Base-by-base conservation (phyloP, 1,139 yeast species). In the Saccharomyces hybrid region DNA sequence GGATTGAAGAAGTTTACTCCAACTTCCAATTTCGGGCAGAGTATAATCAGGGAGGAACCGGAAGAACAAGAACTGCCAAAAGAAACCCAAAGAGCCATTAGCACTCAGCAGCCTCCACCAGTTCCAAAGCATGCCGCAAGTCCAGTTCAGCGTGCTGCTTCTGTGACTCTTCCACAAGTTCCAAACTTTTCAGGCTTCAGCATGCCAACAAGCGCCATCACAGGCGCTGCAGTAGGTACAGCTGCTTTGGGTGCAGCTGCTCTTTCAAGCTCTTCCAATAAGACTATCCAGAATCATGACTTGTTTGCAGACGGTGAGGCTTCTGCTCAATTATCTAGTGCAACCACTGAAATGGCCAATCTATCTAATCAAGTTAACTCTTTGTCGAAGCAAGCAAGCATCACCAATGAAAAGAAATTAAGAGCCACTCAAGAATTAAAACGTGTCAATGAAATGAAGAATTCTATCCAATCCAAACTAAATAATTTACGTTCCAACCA, bases 271-370 rank as follows among this genome's bases (percentile, higher is more conserved):
- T 53, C 52, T 49, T 56, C 53, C 7, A 21, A 53, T 9, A 16
- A 19, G 9, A 44, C 51, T 19, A 50, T 51, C 59, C 57, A 51
- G 12, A 79, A 79, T 59, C 73, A 72, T 52, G 88, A 83, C 58
- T 69, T 82, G 50, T 73, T 81, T 53, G 83, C 85, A 0, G 86
- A 82, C 58, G 65, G 78, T 2, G 84, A 78, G 53, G 77, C 82
- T 4, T 80, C 89, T 0, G 82, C 84, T 27, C 83, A 86, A 65
- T 75, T 89, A 51, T 83, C 95, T 0, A 81, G 81, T 59, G 91
- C 95, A 2, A 83, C 95, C 14, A 81, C 93, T 2, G 97, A 89
- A 62, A 79, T 88, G 69, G 97, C 96, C 16, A 89, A 91, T 63
- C 78, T 87, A 51, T 86, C 95, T 1, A 88, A 86, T 64, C 97